Evolutionary conservation across 2,329 filamentous ascomycete species (phyloP).

Genomic region (Lasiodiplodia gonubiensis): DNA sequence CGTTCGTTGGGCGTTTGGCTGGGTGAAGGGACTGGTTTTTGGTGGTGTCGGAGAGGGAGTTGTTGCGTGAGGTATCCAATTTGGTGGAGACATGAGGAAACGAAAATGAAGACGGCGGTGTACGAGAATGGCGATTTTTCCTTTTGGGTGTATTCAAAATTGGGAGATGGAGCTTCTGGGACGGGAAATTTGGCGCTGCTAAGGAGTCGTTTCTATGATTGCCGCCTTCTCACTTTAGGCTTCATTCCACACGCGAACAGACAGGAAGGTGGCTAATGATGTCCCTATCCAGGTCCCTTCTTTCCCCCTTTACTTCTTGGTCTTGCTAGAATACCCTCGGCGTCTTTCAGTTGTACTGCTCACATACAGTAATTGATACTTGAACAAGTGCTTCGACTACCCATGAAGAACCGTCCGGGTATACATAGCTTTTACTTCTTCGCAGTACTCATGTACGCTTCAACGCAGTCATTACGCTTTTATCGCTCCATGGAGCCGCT

Average conservation of each 20-base stretch:
- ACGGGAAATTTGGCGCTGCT: not conserved
- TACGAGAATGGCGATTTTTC: not conserved
- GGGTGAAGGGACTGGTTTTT: not conserved
- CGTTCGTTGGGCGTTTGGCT: not conserved
- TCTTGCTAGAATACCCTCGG: constrained; percentile 2
- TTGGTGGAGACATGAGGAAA: not conserved
- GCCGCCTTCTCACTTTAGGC: not conserved
- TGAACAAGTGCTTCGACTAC: too few relatives aligned
- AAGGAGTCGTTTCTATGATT: not conserved
- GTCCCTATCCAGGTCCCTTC: not conserved
- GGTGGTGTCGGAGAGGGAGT: not conserved
- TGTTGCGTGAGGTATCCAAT: not conserved
- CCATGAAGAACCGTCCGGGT: too few relatives aligned
- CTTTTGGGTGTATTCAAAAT: not conserved
- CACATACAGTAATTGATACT: not conserved
- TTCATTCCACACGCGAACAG: not conserved
- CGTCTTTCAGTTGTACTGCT: not conserved
- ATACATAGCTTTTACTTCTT: too few relatives aligned
- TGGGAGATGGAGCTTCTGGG: not conserved
- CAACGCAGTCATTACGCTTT: too few relatives aligned
- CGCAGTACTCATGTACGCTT: too few relatives aligned
- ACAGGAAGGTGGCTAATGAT: not conserved
- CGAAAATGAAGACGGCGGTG: not conserved
- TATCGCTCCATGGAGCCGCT: too few relatives aligned
- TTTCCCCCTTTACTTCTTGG: not conserved